Evolutionary conservation across 2,329 filamentous ascomycete species (phyloP).

Genomic region (Penicillium polonicum): DNA sequence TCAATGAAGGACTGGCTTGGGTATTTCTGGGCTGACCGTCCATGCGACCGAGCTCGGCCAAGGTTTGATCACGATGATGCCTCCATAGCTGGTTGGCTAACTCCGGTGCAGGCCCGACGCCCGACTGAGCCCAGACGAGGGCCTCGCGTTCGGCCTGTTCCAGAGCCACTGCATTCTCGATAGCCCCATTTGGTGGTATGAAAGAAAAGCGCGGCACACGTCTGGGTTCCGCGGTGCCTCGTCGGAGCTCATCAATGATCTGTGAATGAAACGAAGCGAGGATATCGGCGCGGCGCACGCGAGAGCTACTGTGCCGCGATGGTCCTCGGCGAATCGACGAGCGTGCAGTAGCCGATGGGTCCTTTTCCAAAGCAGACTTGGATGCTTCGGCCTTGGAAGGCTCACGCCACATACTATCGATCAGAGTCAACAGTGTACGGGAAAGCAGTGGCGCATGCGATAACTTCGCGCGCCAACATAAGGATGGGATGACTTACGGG

Average conservation of each 20-base stretch:
- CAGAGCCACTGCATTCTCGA: slow-evolving; percentile 34
- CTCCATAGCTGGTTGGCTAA: slow-evolving; percentile 4
- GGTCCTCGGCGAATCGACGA: slow-evolving; percentile 55
- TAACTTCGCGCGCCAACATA: slow-evolving; percentile 2
- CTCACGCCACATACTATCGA: slow-evolving; percentile 54
- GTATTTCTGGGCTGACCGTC: slow-evolving; percentile 11
- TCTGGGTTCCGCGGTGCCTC: slow-evolving; percentile 19
- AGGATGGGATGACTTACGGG: slow-evolving; percentile 37
- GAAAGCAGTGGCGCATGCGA: slow-evolving; percentile 19
- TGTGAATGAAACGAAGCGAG: slow-evolving; percentile 32
- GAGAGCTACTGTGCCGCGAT: slow-evolving; percentile 28
- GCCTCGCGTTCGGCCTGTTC: slow-evolving; percentile 34
- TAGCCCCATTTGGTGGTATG: slow-evolving; percentile 15
- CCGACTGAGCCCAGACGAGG: slow-evolving; percentile 10
- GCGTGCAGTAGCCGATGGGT: slow-evolving; percentile 53
- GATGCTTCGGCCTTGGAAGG: slow-evolving; percentile 47
- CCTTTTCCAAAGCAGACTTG: slow-evolving; percentile 50
- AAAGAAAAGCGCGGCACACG: slow-evolving; percentile 3
- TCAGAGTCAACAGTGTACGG: slow-evolving; percentile 22
- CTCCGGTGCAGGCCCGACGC: slow-evolving; percentile 5
- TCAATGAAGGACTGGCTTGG: slow-evolving; percentile 29
- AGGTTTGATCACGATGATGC: slow-evolving; percentile 32
- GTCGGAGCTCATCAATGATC: slow-evolving; percentile 34
- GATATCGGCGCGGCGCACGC: slow-evolving; percentile 30
- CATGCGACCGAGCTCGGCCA: slow-evolving; percentile 29